These are phyloP conservation scores for Penicillium steckii DNA, from an alignment of 495 filamentous ascomycete genomes.

Conservation along the genomic window DNA sequence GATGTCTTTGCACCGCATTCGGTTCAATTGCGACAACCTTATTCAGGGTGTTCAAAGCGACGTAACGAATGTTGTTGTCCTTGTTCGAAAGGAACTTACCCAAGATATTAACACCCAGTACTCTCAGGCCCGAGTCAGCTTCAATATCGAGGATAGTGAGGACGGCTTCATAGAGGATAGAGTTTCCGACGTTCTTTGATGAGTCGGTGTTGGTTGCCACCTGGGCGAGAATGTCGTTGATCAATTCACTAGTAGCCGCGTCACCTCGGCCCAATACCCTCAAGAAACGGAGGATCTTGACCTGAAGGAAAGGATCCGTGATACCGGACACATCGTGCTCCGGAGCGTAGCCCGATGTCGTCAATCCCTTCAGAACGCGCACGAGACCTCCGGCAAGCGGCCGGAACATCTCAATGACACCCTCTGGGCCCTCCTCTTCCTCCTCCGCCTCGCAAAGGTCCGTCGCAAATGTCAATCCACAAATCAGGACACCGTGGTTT, in stretches of 20 bases:
- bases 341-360: conserved; percentile 93
- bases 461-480: conserved; percentile 85
- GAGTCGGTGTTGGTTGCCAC: conserved; percentile 98
- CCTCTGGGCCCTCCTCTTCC: conserved; percentile 80
- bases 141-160: conserved; percentile 97
- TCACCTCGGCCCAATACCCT: conserved; percentile 86
- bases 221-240: conserved; percentile 97
- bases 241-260: conserved; percentile 86
- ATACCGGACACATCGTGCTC: conserved; percentile 98
- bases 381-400: conserved; percentile 79
- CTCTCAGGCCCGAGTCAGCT: conserved; percentile 88
- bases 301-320: conserved; percentile 97
- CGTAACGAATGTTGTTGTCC: conserved; percentile 99
- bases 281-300: conserved; percentile 87
- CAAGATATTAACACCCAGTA: conserved; percentile 95
- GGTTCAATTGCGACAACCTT: conserved; percentile 98
- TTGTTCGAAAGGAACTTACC: conserved; percentile 97
- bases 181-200: conserved; percentile 97
- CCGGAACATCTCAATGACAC: conserved; percentile 84
- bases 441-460: conserved; percentile 92
- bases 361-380: conserved; percentile 82
- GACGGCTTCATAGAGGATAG: conserved; percentile 96
- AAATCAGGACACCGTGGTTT: conserved; percentile 93
- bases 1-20: conserved; percentile 93
- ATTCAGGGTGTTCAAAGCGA: conserved; percentile 93